phyloP scores from a whole-genome alignment of 768 basidiomycete species.

The Termitomyces sp. region DNA sequence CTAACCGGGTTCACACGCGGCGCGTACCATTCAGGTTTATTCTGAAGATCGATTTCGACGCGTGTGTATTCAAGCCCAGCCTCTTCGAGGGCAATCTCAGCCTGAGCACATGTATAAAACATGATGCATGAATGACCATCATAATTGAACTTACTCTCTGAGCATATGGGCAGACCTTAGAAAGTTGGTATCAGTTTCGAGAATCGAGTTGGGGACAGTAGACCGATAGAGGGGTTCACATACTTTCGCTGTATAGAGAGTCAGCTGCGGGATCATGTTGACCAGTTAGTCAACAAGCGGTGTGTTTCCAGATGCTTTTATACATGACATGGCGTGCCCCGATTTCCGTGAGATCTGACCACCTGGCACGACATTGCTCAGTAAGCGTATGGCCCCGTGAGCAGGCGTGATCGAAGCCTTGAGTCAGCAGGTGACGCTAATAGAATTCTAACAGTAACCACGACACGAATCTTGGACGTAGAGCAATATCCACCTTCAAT shows the following conservation, averaged over 20 bases:
- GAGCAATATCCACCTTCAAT: no score
- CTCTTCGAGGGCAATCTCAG: constrained; percentile 36
- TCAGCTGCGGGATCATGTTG: constrained; percentile 5
- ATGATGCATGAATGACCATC: neutral
- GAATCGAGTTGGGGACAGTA: no score
- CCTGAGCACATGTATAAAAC: neutral
- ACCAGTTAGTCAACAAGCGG: neutral
- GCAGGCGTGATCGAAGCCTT: neutral
- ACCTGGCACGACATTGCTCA: neutral
- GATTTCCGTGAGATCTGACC: neutral
- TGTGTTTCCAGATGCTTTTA: neutral
- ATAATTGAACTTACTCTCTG: constrained; percentile 38
- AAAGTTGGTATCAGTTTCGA: neutral
- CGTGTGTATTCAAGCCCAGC: constrained; percentile 41
- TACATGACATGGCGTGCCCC: neutral
- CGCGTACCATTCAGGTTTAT: constrained; percentile 70
- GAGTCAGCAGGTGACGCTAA: no score
- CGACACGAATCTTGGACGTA: no score
- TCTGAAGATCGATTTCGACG: constrained; percentile 54
- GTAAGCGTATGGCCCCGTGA: neutral
- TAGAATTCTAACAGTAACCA: no score
- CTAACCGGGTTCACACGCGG: constrained; percentile 60
- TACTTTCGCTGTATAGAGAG: constrained; percentile 11
- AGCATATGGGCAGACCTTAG: constrained; percentile 53
- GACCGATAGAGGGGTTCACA: neutral